Evolutionary conservation across 169 alveolate genomes (phyloP).

Genomic region (Plasmodium fragile): DNA sequence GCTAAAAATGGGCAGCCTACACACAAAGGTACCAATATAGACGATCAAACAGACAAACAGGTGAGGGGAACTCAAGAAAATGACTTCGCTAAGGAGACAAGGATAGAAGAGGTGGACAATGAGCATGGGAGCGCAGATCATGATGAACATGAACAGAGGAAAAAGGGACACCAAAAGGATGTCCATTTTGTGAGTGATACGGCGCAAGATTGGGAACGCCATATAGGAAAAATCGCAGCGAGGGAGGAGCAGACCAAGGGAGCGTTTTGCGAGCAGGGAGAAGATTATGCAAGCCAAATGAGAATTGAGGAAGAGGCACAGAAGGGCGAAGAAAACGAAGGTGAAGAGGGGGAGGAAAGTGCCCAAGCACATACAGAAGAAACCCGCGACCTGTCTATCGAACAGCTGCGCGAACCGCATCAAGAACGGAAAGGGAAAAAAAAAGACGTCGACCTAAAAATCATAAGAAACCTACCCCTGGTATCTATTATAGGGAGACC

Average conservation of each 20-base stretch:
- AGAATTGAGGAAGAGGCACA: neutral
- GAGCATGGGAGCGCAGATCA: neutral
- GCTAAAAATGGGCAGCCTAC: neutral
- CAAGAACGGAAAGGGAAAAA: slow-evolving; percentile 19
- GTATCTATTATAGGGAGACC: slow-evolving; percentile 86
- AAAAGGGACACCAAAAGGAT: neutral
- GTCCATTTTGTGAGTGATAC: neutral
- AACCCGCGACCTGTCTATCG: neutral
- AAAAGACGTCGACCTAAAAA: slow-evolving; percentile 20
- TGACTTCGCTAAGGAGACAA: neutral
- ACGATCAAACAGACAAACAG: neutral
- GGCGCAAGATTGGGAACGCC: neutral
- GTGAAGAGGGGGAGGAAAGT: neutral
- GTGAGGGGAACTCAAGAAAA: neutral
- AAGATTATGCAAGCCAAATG: neutral
- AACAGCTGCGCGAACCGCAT: neutral
- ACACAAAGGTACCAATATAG: neutral
- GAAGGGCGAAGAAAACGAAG: neutral
- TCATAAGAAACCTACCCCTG: slow-evolving; percentile 66
- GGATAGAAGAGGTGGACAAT: neutral
- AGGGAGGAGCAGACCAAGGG: neutral
- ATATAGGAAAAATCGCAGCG: neutral
- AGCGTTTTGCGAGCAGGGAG: neutral
- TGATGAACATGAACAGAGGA: neutral
- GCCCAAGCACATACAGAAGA: neutral